Base-by-base conservation (phyloP, 129 eudicot genomes). In the Dittrichia graveolens region DNA sequence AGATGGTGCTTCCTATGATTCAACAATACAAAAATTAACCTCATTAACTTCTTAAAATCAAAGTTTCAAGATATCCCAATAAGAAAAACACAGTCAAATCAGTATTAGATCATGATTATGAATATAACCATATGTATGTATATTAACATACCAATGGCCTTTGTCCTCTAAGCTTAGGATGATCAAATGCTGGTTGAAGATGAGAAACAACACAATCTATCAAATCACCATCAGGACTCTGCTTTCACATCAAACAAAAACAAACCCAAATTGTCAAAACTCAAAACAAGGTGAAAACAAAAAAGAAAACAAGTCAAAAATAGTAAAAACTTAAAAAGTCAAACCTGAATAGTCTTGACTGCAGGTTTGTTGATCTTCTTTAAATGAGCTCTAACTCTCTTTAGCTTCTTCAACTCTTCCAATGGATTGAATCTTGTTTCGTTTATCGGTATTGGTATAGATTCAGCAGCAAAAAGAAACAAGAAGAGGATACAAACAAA, bases 131-230 rank as follows among this genome's bases (percentile, higher is more conserved):
- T 48, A 72, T 72, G 6, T 34, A 34, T 19, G 3, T 41, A 8
- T 24, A 55, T 45, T 31, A 13, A 7, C 37, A 57, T 87, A 93
- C 96, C 96, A 90, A 71, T 82, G 97, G 96, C 79, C 73, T 90
- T 70, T 84, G 96, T 53, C 97, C 99, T 83, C 72, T 88, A 63
- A 94, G 97, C 75, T 59, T 68, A 66, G 99, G 99, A 75, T 94
- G 99, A 74, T 94, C 99, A 80, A 94, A 94, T 66, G 99, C 97
- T 77, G 99, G 97, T 72, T 94, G 99, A 75, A 90, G 96, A 85
- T 94, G 97, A 66, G 91, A 73, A 53, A 56, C 56, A 64, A 94
- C 96, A 86, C 99, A 94, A 59, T 94, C 89, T 46, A 94, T 88
- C 60, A 82, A 48, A 90, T 94, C 99, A 12, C 99, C 99, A 83